phyloP scores from a whole-genome alignment of 1,284 basidiomycete species.

The Ganoderma resinaceum region DNA sequence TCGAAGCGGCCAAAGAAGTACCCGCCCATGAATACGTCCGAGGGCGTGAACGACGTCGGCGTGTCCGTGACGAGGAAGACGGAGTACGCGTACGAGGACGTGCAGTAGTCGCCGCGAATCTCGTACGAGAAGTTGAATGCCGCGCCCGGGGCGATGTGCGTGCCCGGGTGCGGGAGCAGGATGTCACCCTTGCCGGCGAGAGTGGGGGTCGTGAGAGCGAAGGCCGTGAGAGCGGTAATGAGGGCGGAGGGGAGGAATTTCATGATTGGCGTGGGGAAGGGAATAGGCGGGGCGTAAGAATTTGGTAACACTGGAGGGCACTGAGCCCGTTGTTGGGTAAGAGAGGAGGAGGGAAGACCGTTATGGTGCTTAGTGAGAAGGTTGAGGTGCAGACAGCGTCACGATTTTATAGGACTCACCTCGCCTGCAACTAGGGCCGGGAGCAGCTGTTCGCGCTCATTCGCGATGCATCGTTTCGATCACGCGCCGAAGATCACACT shows the following conservation, averaged over 20 bases:
- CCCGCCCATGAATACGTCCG: conserved; percentile 44
- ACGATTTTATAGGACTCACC: conserved; percentile 6
- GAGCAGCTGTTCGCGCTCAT: neutral
- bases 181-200: conserved; percentile 16
- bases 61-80: conserved; percentile 48
- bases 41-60: conserved; percentile 35
- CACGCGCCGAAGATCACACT: conserved; percentile 8
- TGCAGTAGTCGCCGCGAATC: conserved; percentile 50
- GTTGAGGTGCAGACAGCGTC: neutral
- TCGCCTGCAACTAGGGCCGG: neutral
- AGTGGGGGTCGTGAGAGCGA: conserved; percentile 19
- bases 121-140: conserved; percentile 48
- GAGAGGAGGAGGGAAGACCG: neutral
- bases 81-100: conserved; percentile 51
- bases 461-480: neutral
- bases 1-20: conserved; percentile 51
- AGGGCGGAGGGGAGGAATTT: conserved; percentile 25
- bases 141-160: conserved; percentile 41
- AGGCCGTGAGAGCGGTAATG: conserved; percentile 19
- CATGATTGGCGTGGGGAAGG: conserved; percentile 22
- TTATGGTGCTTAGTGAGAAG: neutral
- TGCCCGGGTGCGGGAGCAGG: conserved; percentile 38
- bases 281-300: neutral
- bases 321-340: neutral
- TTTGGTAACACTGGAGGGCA: neutral